Percentiles rank a stretch among this genome's conserved stretches.
phyloP scores from a whole-genome alignment of 768 basidiomycete genomes.

The Fistulinella prunicolor region DNA sequence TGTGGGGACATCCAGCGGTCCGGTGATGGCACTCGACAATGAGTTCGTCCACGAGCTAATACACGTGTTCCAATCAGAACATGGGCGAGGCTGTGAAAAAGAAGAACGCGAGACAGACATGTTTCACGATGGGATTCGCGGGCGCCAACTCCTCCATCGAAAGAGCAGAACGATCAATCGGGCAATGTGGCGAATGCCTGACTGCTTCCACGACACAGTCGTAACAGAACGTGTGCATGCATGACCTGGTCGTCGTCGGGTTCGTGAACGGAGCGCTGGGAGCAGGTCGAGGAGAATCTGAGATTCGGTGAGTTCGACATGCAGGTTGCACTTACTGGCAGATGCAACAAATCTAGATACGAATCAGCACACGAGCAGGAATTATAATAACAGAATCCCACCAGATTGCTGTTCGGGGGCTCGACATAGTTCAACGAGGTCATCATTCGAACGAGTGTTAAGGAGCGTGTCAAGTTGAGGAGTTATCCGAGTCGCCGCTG shows the following conservation, averaged over 20 bases:
- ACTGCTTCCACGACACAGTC: slow-evolving; percentile 77
- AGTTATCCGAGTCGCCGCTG: background rate
- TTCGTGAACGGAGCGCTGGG: slow-evolving; percentile 68
- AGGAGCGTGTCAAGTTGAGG: slow-evolving; percentile 6
- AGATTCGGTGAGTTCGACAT: slow-evolving; percentile 1
- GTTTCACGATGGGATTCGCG: slow-evolving; percentile 73
- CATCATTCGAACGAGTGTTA: slow-evolving; percentile 15
- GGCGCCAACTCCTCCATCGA: slow-evolving; percentile 54
- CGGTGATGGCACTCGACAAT: slow-evolving; percentile 67
- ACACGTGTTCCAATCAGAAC: slow-evolving; percentile 8
- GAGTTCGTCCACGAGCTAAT: slow-evolving; percentile 83
- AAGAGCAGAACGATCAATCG: slow-evolving; percentile 77
- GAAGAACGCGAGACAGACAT: slow-evolving; percentile 30
- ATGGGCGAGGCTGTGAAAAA: background rate
- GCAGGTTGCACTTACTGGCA: slow-evolving; percentile 50
- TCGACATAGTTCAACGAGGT: slow-evolving; percentile 52
- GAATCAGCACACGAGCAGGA: background rate
- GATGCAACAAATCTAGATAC: slow-evolving; percentile 69
- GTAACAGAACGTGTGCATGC: slow-evolving; percentile 84
- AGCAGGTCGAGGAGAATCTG: slow-evolving; percentile 5
- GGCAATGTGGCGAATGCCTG: slow-evolving; percentile 66
- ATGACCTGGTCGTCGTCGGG: slow-evolving; percentile 70
- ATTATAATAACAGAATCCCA: slow-evolving; percentile 30
- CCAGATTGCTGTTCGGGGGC: slow-evolving; percentile 64
- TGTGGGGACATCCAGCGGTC: slow-evolving; percentile 55